Evolutionary conservation across 495 filamentous ascomycete genomes (phyloP).

Genomic region (Penicillium herquei): DNA sequence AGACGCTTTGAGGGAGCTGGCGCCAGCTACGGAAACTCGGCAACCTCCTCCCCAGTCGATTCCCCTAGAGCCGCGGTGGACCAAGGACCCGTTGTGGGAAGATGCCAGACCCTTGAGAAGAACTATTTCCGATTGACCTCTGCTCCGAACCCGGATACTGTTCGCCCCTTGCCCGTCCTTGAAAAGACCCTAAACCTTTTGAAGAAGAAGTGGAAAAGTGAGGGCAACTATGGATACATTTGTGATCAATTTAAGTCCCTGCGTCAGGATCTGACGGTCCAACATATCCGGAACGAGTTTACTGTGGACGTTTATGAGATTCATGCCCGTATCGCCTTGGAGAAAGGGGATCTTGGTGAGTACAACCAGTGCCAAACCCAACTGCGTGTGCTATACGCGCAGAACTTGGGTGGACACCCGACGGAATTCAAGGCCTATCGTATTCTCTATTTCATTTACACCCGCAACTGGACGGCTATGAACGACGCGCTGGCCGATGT

Average conservation of each 20-base stretch:
- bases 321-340: constrained; percentile 94
- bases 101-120: constrained; percentile 85
- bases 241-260: constrained; percentile 99
- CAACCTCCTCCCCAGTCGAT: constrained; percentile 51
- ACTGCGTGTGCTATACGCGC: constrained; percentile 82
- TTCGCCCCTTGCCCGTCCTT: constrained; percentile 81
- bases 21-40: constrained; percentile 38
- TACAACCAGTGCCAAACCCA: constrained; percentile 99
- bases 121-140: constrained; percentile 90
- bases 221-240: constrained; percentile 94
- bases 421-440: constrained; percentile 99
- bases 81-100: constrained; percentile 81
- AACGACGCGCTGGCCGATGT: constrained; percentile 97
- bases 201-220: constrained; percentile 90
- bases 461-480: constrained; percentile 96
- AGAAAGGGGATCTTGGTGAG: constrained; percentile 99
- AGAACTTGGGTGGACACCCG: constrained; percentile 83
- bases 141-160: constrained; percentile 77
- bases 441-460: constrained; percentile 99
- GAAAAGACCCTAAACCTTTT: constrained; percentile 81
- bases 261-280: constrained; percentile 96
- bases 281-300: constrained; percentile 93
- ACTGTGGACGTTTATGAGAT: constrained; percentile 96
- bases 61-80: constrained; percentile 57
- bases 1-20: constrained; percentile 77